A percentile compares a stretch with the other conserved stretches of the same genome.
Evolutionary conservation across 352 stramenopile genomes (phyloP).

Genomic region (Pythium monospermum): DNA sequence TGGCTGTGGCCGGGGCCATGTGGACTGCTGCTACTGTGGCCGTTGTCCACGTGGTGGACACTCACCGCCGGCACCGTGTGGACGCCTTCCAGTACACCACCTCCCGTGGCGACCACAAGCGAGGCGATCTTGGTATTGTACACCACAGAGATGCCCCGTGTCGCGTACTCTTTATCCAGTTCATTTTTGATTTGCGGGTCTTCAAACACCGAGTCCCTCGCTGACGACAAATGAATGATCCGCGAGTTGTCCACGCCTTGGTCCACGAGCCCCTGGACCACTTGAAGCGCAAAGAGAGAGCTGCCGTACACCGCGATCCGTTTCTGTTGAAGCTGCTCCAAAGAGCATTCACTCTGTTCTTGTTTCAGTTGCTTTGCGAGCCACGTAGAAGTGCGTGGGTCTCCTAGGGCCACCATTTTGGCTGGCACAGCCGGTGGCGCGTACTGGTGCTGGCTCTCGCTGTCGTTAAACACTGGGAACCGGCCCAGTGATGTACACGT

Average conservation of each 20-base stretch:
- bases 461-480: slow-evolving; percentile 21
- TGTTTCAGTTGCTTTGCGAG: slow-evolving; percentile 13
- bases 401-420: slow-evolving; percentile 20
- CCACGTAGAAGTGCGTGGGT: slow-evolving; percentile 19
- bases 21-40: not conserved
- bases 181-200: slow-evolving; percentile 51
- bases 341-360: not conserved
- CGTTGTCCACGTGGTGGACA: not conserved
- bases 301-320: slow-evolving; percentile 61
- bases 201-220: slow-evolving; percentile 46
- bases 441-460: too few relatives aligned
- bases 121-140: slow-evolving; percentile 45
- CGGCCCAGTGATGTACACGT: slow-evolving; percentile 17
- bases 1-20: too few relatives aligned
- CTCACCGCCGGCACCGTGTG: slow-evolving; percentile 20
- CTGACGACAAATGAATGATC: slow-evolving; percentile 54
- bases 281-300: slow-evolving; percentile 59
- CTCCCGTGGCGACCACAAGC: slow-evolving; percentile 28
- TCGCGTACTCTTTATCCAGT: slow-evolving; percentile 49
- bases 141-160: slow-evolving; percentile 29
- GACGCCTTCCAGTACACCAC: slow-evolving; percentile 40
- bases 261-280: slow-evolving; percentile 49
- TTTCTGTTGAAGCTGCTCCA: slow-evolving; percentile 4
- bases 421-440: slow-evolving; percentile 3
- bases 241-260: slow-evolving; percentile 34